Percentiles rank a stretch among this genome's conserved stretches.
Conservation (phyloP, 306 rosid species). For the Vigna trinervia region DNA sequence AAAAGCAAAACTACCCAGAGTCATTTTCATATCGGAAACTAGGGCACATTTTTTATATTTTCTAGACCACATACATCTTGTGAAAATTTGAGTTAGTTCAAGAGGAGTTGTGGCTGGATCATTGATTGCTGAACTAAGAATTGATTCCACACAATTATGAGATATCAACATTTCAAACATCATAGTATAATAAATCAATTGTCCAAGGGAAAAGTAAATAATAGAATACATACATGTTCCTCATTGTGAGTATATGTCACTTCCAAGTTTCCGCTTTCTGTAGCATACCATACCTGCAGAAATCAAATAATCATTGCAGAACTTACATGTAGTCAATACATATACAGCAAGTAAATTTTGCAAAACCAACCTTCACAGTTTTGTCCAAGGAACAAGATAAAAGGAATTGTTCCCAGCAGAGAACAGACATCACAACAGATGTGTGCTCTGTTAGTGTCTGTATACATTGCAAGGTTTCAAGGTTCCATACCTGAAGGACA, state of each 20-base stretch:
- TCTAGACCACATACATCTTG: neutral
- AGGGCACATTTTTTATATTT: conserved; percentile 20
- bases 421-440: conserved; percentile 95
- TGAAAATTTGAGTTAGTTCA: conserved; percentile 11
- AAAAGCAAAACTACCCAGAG: neutral
- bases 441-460: conserved; percentile 89
- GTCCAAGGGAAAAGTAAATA: conserved; percentile 15
- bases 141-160: neutral
- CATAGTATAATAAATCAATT: neutral
- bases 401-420: conserved; percentile 97
- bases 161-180: conserved; percentile 31
- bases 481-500: conserved; percentile 84
- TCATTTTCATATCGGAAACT: conserved; percentile 24
- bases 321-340: neutral
- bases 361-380: conserved; percentile 75
- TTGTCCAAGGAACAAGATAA: conserved; percentile 88
- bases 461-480: conserved; percentile 88
- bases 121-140: conserved; percentile 6
- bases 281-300: conserved; percentile 88
- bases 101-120: conserved; percentile 3
- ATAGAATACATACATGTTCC: conserved; percentile 70
- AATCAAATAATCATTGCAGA: conserved; percentile 2
- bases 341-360: conserved; percentile 18
- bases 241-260: conserved; percentile 84
- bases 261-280: conserved; percentile 91